These are phyloP conservation scores for Myriosclerotinia curreyana DNA, from an alignment of 2,329 filamentous ascomycete genomes.

Conservation along the genomic window DNA sequence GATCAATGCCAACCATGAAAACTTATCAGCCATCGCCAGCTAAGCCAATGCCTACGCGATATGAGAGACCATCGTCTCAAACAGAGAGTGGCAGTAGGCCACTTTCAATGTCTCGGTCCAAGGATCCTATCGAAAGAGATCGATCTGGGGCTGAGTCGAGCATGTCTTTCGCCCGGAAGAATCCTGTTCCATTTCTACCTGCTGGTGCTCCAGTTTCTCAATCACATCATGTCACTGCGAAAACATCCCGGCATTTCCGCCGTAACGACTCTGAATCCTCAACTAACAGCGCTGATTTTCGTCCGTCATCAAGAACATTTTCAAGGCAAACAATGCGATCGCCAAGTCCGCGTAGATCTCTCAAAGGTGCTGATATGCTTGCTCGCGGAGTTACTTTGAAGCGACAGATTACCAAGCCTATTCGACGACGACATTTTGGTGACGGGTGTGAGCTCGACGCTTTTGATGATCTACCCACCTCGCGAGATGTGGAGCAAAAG, in stretches of 20 bases:
- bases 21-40: conserved; percentile 49
- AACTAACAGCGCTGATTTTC: conserved; percentile 54
- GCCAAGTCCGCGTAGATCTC: conserved; percentile 53
- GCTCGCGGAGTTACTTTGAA: conserved; percentile 51
- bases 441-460: conserved; percentile 88
- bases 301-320: conserved; percentile 55
- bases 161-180: conserved; percentile 54
- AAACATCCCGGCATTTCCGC: conserved; percentile 66
- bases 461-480: conserved; percentile 94
- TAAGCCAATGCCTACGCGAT: conserved; percentile 48
- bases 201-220: conserved; percentile 70
- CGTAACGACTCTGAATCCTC: conserved; percentile 80
- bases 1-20: conserved; percentile 60
- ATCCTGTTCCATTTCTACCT: conserved; percentile 72
- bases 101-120: conserved; percentile 56
- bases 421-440: conserved; percentile 71
- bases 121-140: conserved; percentile 63
- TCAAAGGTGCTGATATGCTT: conserved; percentile 44
- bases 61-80: conserved; percentile 59
- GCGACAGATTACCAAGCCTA: conserved; percentile 71
- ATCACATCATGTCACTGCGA: conserved; percentile 74
- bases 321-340: conserved; percentile 56
- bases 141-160: conserved; percentile 50
- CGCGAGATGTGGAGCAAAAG: conserved; percentile 73
- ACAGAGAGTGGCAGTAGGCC: conserved; percentile 49